Percentiles rank a stretch among this genome's conserved stretches.
phyloP scores from a whole-genome alignment of 345 rosid genomes.

The Clausena lansium region DNA sequence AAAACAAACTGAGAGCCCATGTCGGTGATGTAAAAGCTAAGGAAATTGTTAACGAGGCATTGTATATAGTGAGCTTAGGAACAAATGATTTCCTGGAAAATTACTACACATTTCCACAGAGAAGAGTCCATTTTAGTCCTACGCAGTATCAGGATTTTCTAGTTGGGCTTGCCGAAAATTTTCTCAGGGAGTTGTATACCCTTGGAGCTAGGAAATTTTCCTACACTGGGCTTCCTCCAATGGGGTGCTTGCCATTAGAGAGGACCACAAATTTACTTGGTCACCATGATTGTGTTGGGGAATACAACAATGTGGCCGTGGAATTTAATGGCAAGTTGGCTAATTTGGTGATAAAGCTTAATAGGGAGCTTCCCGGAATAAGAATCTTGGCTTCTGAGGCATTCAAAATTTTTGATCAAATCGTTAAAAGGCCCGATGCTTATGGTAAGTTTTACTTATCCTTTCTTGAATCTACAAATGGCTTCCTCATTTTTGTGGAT shows the following conservation, averaged over 20 bases:
- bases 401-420: conserved; percentile 34
- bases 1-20: conserved; percentile 36
- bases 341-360: conserved; percentile 32
- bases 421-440: conserved; percentile 32
- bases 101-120: conserved; percentile 37
- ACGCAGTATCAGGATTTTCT: conserved; percentile 47
- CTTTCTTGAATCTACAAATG: neutral
- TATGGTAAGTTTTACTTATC: conserved; percentile 38
- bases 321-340: conserved; percentile 51
- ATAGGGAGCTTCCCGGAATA: conserved; percentile 47
- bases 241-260: conserved; percentile 78
- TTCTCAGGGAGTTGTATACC: conserved; percentile 33
- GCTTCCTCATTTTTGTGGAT: neutral
- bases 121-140: conserved; percentile 35
- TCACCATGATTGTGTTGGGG: conserved; percentile 26
- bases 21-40: conserved; percentile 40
- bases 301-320: conserved; percentile 45
- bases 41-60: conserved; percentile 28
- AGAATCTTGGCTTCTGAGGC: conserved; percentile 32
- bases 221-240: conserved; percentile 56
- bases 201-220: conserved; percentile 59
- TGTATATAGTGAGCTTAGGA: conserved; percentile 57
- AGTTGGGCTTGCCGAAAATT: conserved; percentile 30
- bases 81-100: conserved; percentile 70
- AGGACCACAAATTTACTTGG: conserved; percentile 43